phyloP scores from a whole-genome alignment of 352 stramenopile genomes.

The Phytophthora uliginosa region DNA sequence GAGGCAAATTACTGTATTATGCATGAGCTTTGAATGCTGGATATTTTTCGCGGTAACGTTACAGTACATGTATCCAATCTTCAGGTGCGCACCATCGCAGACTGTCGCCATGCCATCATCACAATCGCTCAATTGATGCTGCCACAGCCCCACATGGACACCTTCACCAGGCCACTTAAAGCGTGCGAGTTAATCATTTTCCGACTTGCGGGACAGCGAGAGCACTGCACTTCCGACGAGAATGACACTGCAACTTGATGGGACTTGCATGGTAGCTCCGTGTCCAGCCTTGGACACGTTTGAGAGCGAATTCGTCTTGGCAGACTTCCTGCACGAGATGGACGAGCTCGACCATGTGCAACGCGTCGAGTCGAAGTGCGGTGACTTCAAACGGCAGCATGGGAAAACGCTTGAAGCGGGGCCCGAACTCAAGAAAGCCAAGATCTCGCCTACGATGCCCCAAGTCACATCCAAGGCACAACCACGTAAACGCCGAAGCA shows the following conservation, averaged over 20 bases:
- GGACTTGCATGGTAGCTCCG: not conserved
- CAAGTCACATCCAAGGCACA: not conserved
- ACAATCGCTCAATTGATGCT: constrained; percentile 9
- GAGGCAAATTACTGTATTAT: no score
- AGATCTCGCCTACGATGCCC: not conserved
- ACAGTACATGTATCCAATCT: constrained; percentile 7
- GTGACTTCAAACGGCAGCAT: not conserved
- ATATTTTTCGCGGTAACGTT: constrained; percentile 9
- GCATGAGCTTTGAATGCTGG: constrained; percentile 1
- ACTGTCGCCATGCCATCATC: constrained; percentile 15
- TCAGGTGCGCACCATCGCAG: constrained; percentile 9
- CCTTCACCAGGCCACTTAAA: not conserved
- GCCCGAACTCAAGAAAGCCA: constrained; percentile 7
- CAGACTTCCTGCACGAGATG: constrained; percentile 32
- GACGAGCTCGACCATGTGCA: constrained; percentile 19
- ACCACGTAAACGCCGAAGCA: constrained; percentile 20
- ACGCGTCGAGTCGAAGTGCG: not conserved
- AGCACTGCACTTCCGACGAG: not conserved
- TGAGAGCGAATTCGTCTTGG: constrained; percentile 22
- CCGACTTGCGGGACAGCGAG: constrained; percentile 23
- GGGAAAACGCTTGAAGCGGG: not conserved
- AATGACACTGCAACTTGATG: constrained; percentile 14
- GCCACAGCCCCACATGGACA: not conserved
- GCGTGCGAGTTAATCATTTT: constrained; percentile 22
- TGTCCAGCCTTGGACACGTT: constrained; percentile 9